These are phyloP conservation scores for Trypanosoma conorhini DNA, from an alignment of 208 protist species.

Conservation along the genomic window DNA sequence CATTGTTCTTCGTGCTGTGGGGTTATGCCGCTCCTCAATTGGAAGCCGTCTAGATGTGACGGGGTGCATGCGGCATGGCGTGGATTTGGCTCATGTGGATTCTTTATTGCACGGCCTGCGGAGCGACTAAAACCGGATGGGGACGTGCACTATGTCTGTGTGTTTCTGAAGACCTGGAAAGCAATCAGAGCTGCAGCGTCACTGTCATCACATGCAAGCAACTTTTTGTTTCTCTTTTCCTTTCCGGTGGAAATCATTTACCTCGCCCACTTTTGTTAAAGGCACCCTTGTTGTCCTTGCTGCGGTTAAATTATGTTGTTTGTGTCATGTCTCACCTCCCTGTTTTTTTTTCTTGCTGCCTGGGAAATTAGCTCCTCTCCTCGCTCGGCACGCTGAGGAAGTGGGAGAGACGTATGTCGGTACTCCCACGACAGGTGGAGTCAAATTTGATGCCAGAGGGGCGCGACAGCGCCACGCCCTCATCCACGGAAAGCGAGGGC, in stretches of 20 bases:
- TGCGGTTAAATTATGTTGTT: neutral
- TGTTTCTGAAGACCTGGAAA: neutral
- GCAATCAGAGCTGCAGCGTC: neutral
- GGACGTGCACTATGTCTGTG: neutral
- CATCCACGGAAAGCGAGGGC: neutral
- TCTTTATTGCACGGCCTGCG: slow-evolving; percentile 36
- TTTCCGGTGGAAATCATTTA: neutral
- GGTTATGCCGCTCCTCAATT: slow-evolving; percentile 54
- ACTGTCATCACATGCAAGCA: neutral
- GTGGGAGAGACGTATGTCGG: neutral
- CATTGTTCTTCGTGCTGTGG: slow-evolving; percentile 48
- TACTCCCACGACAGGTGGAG: neutral
- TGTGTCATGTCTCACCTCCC: neutral
- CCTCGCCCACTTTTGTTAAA: neutral
- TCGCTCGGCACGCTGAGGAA: neutral
- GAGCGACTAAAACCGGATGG: neutral
- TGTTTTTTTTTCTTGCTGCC: neutral
- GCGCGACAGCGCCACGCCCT: neutral
- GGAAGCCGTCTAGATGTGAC: slow-evolving; percentile 62
- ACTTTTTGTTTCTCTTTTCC: neutral
- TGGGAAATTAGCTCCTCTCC: neutral
- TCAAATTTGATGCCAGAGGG: neutral
- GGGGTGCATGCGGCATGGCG: slow-evolving; percentile 39
- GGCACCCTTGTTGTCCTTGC: neutral
- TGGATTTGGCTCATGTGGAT: slow-evolving; percentile 47